Evolutionary conservation across 257 asterid genomes (phyloP).

Genomic region (Craterostigma plantagineum): DNA sequence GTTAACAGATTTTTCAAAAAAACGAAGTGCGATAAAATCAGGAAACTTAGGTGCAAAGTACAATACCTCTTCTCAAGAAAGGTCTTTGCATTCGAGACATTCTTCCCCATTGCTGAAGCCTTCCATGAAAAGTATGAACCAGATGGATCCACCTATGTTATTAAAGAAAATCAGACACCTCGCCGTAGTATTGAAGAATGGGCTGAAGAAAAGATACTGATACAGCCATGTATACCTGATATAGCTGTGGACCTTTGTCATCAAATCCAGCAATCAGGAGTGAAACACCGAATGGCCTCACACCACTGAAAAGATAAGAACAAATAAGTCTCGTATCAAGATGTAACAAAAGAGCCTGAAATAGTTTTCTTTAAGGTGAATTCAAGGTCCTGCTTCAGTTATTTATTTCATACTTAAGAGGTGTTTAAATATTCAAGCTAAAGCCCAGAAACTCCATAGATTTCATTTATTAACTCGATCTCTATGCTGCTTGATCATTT

Average conservation of each 20-base stretch:
- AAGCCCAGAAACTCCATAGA: too few species aligned
- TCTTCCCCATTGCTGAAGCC: conserved; percentile 99
- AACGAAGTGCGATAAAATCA: not conserved
- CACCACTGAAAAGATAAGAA: conserved; percentile 44
- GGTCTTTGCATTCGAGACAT: conserved; percentile 95
- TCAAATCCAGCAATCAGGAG: conserved; percentile 92
- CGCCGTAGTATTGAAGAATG: not conserved
- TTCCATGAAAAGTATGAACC: conserved; percentile 99
- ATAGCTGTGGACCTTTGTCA: conserved; percentile 97
- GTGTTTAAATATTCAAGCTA: too few species aligned
- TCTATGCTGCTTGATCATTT: too few species aligned
- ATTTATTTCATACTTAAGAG: too few species aligned
- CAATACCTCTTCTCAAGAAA: conserved; percentile 94
- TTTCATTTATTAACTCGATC: too few species aligned
- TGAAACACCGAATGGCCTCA: conserved; percentile 94
- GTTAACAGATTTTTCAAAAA: not conserved
- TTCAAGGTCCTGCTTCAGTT: too few species aligned
- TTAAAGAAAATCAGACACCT: conserved; percentile 1
- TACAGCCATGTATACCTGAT: conserved; percentile 35
- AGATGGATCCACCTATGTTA: conserved; percentile 79
- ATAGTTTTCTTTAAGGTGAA: too few species aligned
- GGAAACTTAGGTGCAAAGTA: not conserved
- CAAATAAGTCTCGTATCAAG: not conserved
- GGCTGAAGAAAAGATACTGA: not conserved
- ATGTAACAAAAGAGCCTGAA: too few species aligned